phyloP scores from a whole-genome alignment of 371 early-diverging fungal genomes.

The Zychaea mexicana region DNA sequence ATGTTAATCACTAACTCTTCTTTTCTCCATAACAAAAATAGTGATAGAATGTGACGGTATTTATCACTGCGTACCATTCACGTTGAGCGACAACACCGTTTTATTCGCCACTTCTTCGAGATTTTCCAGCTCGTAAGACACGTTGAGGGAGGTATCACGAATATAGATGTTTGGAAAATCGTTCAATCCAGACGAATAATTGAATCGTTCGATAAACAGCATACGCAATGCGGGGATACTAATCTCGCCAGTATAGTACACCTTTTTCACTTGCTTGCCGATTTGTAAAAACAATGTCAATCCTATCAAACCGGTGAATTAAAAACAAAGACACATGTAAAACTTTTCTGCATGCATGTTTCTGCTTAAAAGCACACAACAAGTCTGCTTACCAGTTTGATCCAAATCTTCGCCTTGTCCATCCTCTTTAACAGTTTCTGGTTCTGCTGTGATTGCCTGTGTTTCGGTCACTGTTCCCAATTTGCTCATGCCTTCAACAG shows the following conservation, averaged over 20 bases:
- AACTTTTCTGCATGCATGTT: no score
- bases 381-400: not conserved
- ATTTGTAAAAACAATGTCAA: conserved; percentile 57
- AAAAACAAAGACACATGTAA: no score
- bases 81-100: conserved; percentile 65
- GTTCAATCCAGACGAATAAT: conserved; percentile 60
- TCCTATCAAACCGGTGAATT: conserved; percentile 13
- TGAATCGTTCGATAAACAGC: conserved; percentile 69
- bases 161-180: conserved; percentile 74
- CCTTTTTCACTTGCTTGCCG: conserved; percentile 64
- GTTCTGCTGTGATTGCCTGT: not conserved
- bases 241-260: conserved; percentile 56
- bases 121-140: conserved; percentile 74
- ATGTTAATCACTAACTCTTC: not conserved
- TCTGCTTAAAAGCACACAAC: no score
- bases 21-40: not conserved
- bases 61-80: conserved; percentile 51
- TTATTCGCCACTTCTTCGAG: conserved; percentile 62
- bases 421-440: not conserved
- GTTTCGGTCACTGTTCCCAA: conserved; percentile 16
- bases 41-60: not conserved
- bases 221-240: conserved; percentile 64
- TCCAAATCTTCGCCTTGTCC: not conserved
- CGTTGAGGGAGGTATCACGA: conserved; percentile 56
- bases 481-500: not conserved